A percentile compares a stretch with the other conserved stretches of the same genome.
Conservation (phyloP, 1,139 yeast genomes). For the Lodderomyces metapsilosis region DNA sequence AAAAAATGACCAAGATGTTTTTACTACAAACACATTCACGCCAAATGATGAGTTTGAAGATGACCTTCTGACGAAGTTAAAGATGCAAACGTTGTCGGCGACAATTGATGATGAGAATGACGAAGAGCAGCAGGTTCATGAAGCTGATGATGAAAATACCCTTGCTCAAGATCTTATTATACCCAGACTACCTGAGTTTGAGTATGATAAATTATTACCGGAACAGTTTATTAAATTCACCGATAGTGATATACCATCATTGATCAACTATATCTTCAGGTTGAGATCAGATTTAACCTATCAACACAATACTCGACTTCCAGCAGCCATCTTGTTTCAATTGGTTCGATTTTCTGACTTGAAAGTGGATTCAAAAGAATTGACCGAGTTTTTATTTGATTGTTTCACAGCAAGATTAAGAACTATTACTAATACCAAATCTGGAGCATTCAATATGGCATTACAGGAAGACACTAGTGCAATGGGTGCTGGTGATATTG, state of each 20-base stretch:
- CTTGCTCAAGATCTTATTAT: constrained; percentile 31
- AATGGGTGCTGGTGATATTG: constrained; percentile 61
- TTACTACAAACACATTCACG: constrained; percentile 13
- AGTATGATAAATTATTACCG: constrained; percentile 44
- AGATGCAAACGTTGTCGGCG: constrained; percentile 47
- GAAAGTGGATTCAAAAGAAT: constrained; percentile 49
- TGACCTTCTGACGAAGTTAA: constrained; percentile 43
- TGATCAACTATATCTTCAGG: constrained; percentile 54
- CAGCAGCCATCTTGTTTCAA: constrained; percentile 70
- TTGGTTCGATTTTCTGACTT: constrained; percentile 62
- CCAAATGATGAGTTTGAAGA: constrained; percentile 35
- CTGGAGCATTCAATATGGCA: constrained; percentile 56
- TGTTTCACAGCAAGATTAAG: constrained; percentile 62
- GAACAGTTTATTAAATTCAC: constrained; percentile 56
- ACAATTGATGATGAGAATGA: constrained; percentile 20
- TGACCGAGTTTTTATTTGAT: constrained; percentile 58
- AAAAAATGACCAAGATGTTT: constrained; percentile 17
- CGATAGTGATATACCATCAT: constrained; percentile 65
- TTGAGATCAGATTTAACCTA: constrained; percentile 34
- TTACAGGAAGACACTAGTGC: constrained; percentile 23
- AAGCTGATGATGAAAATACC: constrained; percentile 29
- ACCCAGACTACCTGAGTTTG: constrained; percentile 37
- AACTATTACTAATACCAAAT: constrained; percentile 55
- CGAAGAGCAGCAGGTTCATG: constrained; percentile 23
- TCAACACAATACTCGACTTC: constrained; percentile 57